Percentiles rank a stretch among this genome's conserved stretches.
Conservation (phyloP, 352 stramenopile species). For the Peronospora farinosa region DNA sequence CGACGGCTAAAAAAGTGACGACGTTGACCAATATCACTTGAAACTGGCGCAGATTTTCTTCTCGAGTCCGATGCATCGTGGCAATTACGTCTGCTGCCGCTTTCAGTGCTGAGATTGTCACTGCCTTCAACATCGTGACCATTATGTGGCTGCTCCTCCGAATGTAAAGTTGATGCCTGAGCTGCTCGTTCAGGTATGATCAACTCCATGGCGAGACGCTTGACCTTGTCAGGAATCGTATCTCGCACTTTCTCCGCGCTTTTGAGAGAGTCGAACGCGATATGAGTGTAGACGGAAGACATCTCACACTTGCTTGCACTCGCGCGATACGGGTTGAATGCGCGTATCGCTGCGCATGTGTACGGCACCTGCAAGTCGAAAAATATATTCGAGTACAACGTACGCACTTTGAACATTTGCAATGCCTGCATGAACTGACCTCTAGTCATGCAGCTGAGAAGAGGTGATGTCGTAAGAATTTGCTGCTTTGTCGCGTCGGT, state of each 20-base stretch:
- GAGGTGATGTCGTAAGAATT: slow-evolving; percentile 11
- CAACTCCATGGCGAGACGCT: slow-evolving; percentile 32
- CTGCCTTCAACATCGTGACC: slow-evolving; percentile 14
- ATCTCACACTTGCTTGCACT: slow-evolving; percentile 36
- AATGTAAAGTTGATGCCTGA: slow-evolving; percentile 21
- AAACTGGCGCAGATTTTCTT: slow-evolving; percentile 18
- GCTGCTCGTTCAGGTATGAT: slow-evolving; percentile 18
- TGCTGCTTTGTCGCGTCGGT: background rate
- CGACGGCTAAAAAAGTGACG: slow-evolving; percentile 13
- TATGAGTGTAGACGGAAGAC: slow-evolving; percentile 67
- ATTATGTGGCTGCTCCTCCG: slow-evolving; percentile 8
- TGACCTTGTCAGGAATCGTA: slow-evolving; percentile 45
- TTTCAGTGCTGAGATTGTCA: slow-evolving; percentile 12
- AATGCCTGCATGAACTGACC: slow-evolving; percentile 75
- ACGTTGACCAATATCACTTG: slow-evolving; percentile 8
- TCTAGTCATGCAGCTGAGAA: slow-evolving; percentile 59
- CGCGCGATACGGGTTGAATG: slow-evolving; percentile 75
- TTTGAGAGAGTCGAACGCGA: slow-evolving; percentile 50
- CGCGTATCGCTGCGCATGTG: slow-evolving; percentile 58
- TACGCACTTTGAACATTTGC: slow-evolving; percentile 55
- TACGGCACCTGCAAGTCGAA: slow-evolving; percentile 80
- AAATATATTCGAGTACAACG: slow-evolving; percentile 76
- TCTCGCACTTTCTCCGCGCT: slow-evolving; percentile 51
- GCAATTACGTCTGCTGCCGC: slow-evolving; percentile 13
- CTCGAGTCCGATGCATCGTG: slow-evolving; percentile 16